These are phyloP conservation scores for Thoreauomyces humboldtii DNA, from an alignment of 192 early-diverging fungal genomes.

Conservation along the genomic window DNA sequence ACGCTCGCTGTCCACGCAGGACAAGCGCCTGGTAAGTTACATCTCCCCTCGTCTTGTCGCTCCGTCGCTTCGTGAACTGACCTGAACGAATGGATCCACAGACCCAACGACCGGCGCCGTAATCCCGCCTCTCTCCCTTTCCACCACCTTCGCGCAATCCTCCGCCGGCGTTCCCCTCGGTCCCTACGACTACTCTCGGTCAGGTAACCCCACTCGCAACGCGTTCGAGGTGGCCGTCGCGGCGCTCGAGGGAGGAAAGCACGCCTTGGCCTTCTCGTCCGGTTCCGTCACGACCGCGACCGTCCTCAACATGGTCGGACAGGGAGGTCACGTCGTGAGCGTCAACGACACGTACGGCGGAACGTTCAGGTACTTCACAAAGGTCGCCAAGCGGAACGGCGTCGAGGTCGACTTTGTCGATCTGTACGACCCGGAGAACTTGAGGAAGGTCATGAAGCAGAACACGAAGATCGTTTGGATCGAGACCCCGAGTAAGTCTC, in stretches of 20 bases:
- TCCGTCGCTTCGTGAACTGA: not conserved
- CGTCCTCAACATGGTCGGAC: slow-evolving; percentile 73
- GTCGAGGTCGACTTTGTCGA: slow-evolving; percentile 90
- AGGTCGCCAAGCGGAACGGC: slow-evolving; percentile 57
- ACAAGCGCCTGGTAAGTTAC: slow-evolving; percentile 57
- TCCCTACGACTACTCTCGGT: slow-evolving; percentile 95
- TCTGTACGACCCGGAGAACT: slow-evolving; percentile 63
- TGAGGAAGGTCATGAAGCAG: slow-evolving; percentile 68
- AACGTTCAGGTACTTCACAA: slow-evolving; percentile 51
- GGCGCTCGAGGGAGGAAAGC: slow-evolving; percentile 84
- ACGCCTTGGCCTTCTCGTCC: slow-evolving; percentile 68
- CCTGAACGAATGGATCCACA: too few relatives aligned
- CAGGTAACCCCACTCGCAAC: slow-evolving; percentile 93
- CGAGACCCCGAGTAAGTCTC: slow-evolving; percentile 72
- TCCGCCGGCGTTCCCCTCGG: slow-evolving; percentile 86
- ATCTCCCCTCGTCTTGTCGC: not conserved
- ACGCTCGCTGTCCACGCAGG: slow-evolving; percentile 95
- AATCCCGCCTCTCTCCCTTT: slow-evolving; percentile 91
- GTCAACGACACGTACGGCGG: slow-evolving; percentile 97
- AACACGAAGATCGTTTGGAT: slow-evolving; percentile 85
- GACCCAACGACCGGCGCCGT: slow-evolving; percentile 95
- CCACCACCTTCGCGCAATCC: slow-evolving; percentile 94
- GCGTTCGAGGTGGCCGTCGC: slow-evolving; percentile 87
- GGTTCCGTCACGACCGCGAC: slow-evolving; percentile 77
- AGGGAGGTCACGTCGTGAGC: slow-evolving; percentile 83